Evolutionary conservation across 164 flowering plant genomes (phyloP).

Genomic region (Pachysandra terminalis): DNA sequence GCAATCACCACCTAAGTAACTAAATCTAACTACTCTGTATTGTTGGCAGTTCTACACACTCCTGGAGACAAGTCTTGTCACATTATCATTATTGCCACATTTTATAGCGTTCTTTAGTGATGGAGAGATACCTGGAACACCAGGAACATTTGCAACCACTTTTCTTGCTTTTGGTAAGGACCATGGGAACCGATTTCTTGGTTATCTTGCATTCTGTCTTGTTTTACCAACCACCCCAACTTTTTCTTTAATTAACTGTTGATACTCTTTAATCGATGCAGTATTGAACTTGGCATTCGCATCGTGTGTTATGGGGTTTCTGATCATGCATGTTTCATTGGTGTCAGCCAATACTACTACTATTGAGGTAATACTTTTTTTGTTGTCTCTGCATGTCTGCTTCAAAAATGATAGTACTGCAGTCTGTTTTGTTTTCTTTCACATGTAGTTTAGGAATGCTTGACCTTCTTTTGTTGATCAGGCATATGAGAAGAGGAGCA

Average conservation of each 20-base stretch:
- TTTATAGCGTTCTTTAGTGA: too few species aligned
- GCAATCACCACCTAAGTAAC: too few species aligned
- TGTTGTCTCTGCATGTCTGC: too few species aligned
- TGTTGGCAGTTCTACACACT: constrained; percentile 89
- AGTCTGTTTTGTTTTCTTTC: too few species aligned
- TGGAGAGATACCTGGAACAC: constrained; percentile 90
- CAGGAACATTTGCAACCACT: constrained; percentile 89
- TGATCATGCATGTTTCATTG: constrained; percentile 92
- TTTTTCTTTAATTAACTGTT: constrained; percentile 1
- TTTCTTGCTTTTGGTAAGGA: constrained; percentile 92
- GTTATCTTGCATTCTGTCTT: background rate
- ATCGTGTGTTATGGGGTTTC: constrained; percentile 89
- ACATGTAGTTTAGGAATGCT: background rate
- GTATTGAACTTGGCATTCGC: constrained; percentile 95
- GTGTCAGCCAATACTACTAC: constrained; percentile 90
- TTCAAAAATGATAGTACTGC: background rate
- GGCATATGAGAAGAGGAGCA: constrained; percentile 96
- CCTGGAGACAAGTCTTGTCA: constrained; percentile 86
- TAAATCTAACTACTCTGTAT: constrained; percentile 8
- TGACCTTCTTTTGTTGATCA: constrained; percentile 25
- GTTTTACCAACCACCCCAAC: background rate
- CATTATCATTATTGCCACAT: constrained; percentile 72
- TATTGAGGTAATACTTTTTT: constrained; percentile 69
- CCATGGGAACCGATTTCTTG: background rate
- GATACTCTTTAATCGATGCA: constrained; percentile 21